Evolutionary conservation across 2,329 filamentous ascomycete genomes (phyloP).

Genomic region (Aspergillus sp.): DNA sequence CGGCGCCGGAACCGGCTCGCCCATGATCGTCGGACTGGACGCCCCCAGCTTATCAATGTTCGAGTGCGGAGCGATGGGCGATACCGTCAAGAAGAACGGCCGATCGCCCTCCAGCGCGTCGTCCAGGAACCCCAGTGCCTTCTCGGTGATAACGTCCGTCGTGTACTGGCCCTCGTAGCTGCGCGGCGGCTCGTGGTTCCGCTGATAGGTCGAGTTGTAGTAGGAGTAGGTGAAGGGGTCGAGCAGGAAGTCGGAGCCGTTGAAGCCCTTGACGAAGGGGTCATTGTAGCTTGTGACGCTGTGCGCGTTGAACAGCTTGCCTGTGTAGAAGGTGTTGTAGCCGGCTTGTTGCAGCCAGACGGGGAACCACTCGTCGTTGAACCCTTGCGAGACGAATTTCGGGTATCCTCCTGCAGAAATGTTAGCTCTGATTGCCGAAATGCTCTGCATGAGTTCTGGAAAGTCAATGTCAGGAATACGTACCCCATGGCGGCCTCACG

Average conservation of each 20-base stretch:
- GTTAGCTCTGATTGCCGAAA: background rate
- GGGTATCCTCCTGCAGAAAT: conserved; percentile 41
- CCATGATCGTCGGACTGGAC: conserved; percentile 34
- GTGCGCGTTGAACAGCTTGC: conserved; percentile 57
- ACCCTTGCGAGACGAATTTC: conserved; percentile 52
- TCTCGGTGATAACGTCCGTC: conserved; percentile 60
- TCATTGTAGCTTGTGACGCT: conserved; percentile 50
- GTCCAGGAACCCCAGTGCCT: conserved; percentile 61
- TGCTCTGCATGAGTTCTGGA: background rate
- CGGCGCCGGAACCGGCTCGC: conserved; percentile 57
- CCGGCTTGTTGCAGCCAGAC: conserved; percentile 53
- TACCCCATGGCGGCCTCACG: conserved; percentile 54
- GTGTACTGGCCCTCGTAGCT: conserved; percentile 57
- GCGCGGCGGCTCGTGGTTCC: conserved; percentile 57
- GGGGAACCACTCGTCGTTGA: conserved; percentile 53
- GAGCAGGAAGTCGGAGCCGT: conserved; percentile 45
- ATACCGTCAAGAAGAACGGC: conserved; percentile 68
- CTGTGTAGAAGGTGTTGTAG: conserved; percentile 56
- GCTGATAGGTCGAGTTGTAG: conserved; percentile 63
- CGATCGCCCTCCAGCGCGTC: conserved; percentile 55
- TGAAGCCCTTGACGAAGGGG: conserved; percentile 39
- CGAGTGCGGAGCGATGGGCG: conserved; percentile 67
- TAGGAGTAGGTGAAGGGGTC: conserved; percentile 62
- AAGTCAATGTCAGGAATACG: conserved; percentile 3
- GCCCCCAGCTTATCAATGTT: conserved; percentile 46